phyloP scores from a whole-genome alignment of 2,329 filamentous ascomycete species.

The Colletotrichum truncatum region DNA sequence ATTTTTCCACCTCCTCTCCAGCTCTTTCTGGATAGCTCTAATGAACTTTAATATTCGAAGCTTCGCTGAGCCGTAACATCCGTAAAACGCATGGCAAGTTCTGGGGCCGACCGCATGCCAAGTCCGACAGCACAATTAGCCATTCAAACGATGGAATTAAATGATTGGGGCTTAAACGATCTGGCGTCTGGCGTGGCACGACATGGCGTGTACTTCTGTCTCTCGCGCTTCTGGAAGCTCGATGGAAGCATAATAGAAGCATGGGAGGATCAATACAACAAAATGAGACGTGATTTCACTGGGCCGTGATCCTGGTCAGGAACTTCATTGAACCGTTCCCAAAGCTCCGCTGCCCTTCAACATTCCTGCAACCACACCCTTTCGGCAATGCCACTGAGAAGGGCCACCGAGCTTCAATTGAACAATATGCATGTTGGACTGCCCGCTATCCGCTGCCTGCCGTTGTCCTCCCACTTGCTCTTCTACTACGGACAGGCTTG shows the following conservation, averaged over 20 bases:
- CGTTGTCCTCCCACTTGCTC: not conserved
- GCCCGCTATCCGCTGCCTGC: not conserved
- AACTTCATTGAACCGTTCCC: slow-evolving; percentile 6
- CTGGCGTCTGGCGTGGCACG: not conserved
- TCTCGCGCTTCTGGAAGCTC: slow-evolving; percentile 22
- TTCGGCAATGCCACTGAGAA: not conserved
- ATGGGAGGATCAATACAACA: slow-evolving; percentile 10
- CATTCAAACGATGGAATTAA: not conserved
- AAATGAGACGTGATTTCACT: slow-evolving; percentile 8
- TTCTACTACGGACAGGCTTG: too few species aligned
- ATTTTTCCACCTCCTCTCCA: not conserved
- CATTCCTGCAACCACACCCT: not conserved
- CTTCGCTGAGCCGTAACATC: not conserved
- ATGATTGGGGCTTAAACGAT: not conserved
- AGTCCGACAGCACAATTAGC: not conserved
- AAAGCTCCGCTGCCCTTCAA: slow-evolving; percentile 1
- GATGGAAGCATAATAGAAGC: slow-evolving; percentile 15
- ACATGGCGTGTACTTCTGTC: not conserved
- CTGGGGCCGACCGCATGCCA: not conserved
- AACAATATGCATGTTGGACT: too few species aligned
- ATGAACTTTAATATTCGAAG: slow-evolving; percentile 2
- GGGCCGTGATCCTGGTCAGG: slow-evolving; percentile 6
- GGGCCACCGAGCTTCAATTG: not conserved
- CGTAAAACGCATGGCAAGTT: not conserved
- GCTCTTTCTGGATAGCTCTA: not conserved